These are phyloP conservation scores for Clonostachys rosea DNA, from an alignment of 2,329 filamentous ascomycete genomes.

Conservation along the genomic window DNA sequence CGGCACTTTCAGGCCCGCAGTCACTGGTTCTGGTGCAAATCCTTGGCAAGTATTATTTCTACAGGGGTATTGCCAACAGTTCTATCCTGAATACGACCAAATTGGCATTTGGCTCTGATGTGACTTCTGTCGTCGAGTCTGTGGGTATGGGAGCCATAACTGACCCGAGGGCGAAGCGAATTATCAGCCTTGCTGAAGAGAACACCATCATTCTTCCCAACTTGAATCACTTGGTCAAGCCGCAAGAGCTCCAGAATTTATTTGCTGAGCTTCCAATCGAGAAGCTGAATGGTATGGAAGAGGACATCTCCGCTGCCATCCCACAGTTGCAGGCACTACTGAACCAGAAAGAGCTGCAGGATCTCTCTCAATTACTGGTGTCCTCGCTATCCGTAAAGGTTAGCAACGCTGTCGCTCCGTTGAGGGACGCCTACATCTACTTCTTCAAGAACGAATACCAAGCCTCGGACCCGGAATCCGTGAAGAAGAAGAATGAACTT, in stretches of 20 bases:
- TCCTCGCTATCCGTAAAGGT: background rate
- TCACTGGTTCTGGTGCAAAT: conserved; percentile 7
- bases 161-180: background rate
- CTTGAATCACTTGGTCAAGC: background rate
- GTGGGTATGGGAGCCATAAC: background rate
- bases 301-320: conserved; percentile 6
- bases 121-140: background rate
- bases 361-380: background rate
- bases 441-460: conserved; percentile 2
- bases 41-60: conserved; percentile 6
- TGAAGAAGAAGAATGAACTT: conserved; percentile 4
- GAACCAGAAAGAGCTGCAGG: background rate
- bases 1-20: conserved; percentile 8
- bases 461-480: background rate
- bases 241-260: background rate
- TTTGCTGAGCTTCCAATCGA: conserved; percentile 2
- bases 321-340: conserved; percentile 3
- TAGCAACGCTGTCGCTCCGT: background rate
- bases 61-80: conserved; percentile 7
- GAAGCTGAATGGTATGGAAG: conserved; percentile 3
- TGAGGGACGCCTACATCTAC: background rate
- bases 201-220: background rate
- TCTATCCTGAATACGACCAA: conserved; percentile 3
- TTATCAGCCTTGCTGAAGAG: background rate
- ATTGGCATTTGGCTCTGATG: conserved; percentile 6